phyloP scores from a whole-genome alignment of 177 flowering plant genomes.

The Vitis hybrid region DNA sequence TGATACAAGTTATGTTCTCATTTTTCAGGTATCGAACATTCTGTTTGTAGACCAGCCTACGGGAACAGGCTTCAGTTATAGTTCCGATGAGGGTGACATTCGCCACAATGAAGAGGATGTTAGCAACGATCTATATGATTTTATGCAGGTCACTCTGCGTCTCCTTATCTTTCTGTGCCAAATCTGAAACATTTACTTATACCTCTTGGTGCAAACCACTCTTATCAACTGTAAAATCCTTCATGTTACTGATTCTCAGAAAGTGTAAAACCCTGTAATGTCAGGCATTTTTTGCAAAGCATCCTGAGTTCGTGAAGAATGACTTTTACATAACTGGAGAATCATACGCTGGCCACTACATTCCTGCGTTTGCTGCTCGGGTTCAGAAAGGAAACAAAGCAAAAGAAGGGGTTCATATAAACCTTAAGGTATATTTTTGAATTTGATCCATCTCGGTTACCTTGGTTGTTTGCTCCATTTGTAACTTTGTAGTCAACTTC shows the following conservation, averaged over 20 bases:
- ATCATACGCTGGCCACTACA: conserved; percentile 96
- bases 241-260: no score
- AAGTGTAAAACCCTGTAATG: not conserved
- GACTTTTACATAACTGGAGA: conserved; percentile 96
- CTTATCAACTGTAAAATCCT: no score
- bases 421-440: conserved; percentile 55
- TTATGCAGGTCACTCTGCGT: conserved; percentile 43
- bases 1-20: no score
- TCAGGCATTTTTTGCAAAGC: conserved; percentile 73
- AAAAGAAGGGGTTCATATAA: conserved; percentile 78
- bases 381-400: conserved; percentile 78
- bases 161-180: no score
- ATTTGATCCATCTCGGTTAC: not conserved
- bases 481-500: not conserved
- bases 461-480: not conserved
- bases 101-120: conserved; percentile 77
- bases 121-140: conserved; percentile 82
- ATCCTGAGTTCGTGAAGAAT: conserved; percentile 65
- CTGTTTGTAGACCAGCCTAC: conserved; percentile 86
- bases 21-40: conserved; percentile 71
- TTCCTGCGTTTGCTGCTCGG: conserved; percentile 84
- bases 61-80: conserved; percentile 94
- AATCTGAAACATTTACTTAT: no score
- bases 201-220: no score
- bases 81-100: conserved; percentile 54